A percentile compares a stretch with the other conserved stretches of the same genome.
These are phyloP conservation scores for Globisporangium paroecandrum DNA, from an alignment of 352 stramenopile species.

Conservation along the genomic window DNA sequence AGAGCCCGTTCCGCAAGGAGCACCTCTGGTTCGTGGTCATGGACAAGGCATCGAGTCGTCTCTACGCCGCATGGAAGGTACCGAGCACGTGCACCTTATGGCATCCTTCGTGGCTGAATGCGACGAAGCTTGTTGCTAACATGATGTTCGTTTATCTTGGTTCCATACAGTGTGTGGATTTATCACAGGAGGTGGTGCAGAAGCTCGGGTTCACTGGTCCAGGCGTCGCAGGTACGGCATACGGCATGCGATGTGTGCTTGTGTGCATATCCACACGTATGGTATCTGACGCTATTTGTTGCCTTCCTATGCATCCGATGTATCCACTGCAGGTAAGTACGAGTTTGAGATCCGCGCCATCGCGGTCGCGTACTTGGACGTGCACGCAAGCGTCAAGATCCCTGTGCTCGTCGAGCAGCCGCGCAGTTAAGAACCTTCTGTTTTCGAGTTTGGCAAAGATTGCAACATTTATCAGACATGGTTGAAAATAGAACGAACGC, in stretches of 20 bases:
- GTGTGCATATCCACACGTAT: not conserved
- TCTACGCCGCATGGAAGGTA: conserved; percentile 74
- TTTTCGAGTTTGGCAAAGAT: not conserved
- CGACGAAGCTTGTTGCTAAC: not conserved
- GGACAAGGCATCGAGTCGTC: conserved; percentile 49
- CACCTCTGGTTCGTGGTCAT: conserved; percentile 69
- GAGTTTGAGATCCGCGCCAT: conserved; percentile 74
- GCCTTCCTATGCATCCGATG: no score
- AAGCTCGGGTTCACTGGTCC: conserved; percentile 67
- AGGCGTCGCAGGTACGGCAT: conserved; percentile 37
- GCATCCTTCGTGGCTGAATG: not conserved
- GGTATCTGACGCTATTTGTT: not conserved
- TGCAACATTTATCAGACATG: not conserved
- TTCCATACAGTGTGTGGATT: conserved; percentile 38
- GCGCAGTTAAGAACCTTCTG: conserved; percentile 1
- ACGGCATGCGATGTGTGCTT: not conserved
- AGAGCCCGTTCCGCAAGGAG: conserved; percentile 69
- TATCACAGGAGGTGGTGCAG: conserved; percentile 43
- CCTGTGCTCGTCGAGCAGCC: conserved; percentile 41
- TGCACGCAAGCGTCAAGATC: conserved; percentile 35
- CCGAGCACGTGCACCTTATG: not conserved
- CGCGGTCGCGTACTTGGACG: conserved; percentile 59
- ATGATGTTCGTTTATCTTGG: not conserved
- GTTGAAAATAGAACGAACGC: not conserved
- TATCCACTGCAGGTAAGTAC: conserved; percentile 46